These are phyloP conservation scores for Nicotiana obtusifolia DNA, from an alignment of 257 asterid species.

Conservation along the genomic window DNA sequence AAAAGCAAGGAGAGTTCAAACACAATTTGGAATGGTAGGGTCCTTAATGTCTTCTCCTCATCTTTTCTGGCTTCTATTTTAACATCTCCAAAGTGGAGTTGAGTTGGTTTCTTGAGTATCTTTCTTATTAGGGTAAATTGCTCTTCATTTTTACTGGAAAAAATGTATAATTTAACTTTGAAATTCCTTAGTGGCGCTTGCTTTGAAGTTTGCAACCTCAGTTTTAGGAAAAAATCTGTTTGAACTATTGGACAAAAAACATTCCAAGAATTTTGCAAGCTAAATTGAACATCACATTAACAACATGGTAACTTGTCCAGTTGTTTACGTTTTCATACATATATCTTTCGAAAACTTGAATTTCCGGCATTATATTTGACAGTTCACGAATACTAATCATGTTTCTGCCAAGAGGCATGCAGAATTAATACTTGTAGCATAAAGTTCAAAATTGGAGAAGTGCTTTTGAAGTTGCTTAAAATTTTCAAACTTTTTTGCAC, in stretches of 20 bases:
- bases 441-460: background rate
- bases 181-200: background rate
- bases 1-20: conserved; percentile 3
- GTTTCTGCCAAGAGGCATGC: background rate
- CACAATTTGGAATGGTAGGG: conserved; percentile 4
- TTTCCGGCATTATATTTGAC: background rate
- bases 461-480: conserved; percentile 1
- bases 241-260: background rate
- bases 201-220: background rate
- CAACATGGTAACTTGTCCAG: background rate
- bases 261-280: background rate
- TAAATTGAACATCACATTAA: background rate
- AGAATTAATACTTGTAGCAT: background rate
- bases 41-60: background rate
- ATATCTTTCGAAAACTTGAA: background rate
- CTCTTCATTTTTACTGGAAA: background rate
- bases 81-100: background rate
- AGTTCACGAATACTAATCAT: background rate
- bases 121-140: background rate
- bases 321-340: background rate
- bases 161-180: background rate
- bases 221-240: background rate
- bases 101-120: conserved; percentile 5
- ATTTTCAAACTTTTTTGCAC: background rate
- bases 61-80: background rate